Evolutionary conservation across 192 early-diverging fungal species (phyloP), one percentile per base, ranked within the genome.

Genomic region (Dispira simplex): DNA sequence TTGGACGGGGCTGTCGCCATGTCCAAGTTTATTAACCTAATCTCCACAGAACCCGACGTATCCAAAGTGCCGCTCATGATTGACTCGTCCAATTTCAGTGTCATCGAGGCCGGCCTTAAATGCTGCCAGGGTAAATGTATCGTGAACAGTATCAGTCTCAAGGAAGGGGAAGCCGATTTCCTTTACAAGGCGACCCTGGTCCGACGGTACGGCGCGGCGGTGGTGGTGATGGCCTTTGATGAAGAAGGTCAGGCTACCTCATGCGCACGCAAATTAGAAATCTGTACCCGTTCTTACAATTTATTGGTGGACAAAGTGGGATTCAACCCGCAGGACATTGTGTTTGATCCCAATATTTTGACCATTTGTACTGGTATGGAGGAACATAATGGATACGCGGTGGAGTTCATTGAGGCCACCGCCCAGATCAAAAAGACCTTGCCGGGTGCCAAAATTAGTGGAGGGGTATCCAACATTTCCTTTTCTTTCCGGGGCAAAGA

Each of bases 401-500:
- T 95, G 26, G 94, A 97, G 73, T 95, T 97, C 64, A 92, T 95
- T 65, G 79, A 91, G 43, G 83, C 85, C 11, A 82, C 81, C 60
- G 65, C 68, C 55, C 59, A 75, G 44, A 93, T 97, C 77, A 93
- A 95, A 73, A 57, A 72, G 46, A 82, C 77, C 23, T 77, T 95
- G 11, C 91, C 90, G 1, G 89, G 89, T 21, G 92, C 91, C 65
- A 95, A 95, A 74, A 81, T 97, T 70, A 89, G 86, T 67, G 94
- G 94, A 67, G 94, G 94, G 73, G 91, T 97, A 32, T 97, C 94
- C 70, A 97, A 97, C 72, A 77, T 97, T 67, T 97, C 94, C 26
- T 95, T 97, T 80, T 89, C 94, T 12, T 97, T 95, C 85, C 88
- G 92, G 69, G 92, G 92, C 64, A 93, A 93, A 79, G 91, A 93